Evolutionary conservation across 768 basidiomycete genomes (phyloP), one percentile per base, ranked within the genome.

Genomic region (Phanerochaete carnosa): DNA sequence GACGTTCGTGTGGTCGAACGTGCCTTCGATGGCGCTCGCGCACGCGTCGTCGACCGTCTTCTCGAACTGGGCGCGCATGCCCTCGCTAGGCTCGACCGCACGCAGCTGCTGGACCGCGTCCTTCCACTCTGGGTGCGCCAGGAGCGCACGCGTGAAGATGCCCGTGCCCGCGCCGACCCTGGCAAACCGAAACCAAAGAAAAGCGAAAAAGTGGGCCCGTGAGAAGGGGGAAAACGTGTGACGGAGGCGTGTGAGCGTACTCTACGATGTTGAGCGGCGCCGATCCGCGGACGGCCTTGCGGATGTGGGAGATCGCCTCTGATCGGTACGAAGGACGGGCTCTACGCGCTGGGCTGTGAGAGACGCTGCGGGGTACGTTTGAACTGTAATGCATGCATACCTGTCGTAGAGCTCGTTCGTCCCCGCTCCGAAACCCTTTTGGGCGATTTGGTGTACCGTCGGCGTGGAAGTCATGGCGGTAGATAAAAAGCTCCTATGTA

Each of bases 91-190:
- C 71, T 98, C 95, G 32, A 95, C 68, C 3, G 90, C 92, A 54
- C 79, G 78, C 19, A 95, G 71, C 49, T 79, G 72, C 29, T 75
- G 76, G 51, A 94, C 77, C 59, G 69, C 70, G 45, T 72, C 68
- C 19, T 80, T 66, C 82, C 82, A 87, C 39, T 78, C 80, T 19
- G 79, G 77, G 70, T 91, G 82, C 6, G 83, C 81, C 43, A 95
- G 76, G 25, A 96, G 72, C 2, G 92, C 88, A 11, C 92, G 84
- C 12, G 94, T 92, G 72, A 95, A 96, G 57, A 97, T 86, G 15
- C 94, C 94, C 1, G 93, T 95, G 26, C 94, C 94, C 5, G 89
- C 76, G 12, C 93, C 94, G 32, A 92, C 81, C 69, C 91, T 94
- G 64, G 58, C 37, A 22, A 1, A 19, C 11, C 33, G 30, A 2